Conservation (phyloP, 2,329 filamentous ascomycete species). For the Beauveria asiatica region DNA sequence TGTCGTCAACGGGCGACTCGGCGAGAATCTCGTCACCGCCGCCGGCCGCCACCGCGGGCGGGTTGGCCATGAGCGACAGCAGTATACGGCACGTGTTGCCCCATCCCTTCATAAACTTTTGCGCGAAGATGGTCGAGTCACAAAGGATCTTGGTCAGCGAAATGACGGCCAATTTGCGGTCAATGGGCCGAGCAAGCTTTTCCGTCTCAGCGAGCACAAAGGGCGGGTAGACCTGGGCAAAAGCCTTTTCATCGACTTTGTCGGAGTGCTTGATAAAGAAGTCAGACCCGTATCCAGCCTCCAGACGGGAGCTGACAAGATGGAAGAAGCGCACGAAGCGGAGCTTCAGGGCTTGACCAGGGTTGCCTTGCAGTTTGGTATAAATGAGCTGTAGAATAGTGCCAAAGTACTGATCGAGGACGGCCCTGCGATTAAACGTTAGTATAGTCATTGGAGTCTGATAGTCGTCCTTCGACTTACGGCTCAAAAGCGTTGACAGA, state of each 20-base stretch:
- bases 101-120: slow-evolving; percentile 84
- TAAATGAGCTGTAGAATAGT: slow-evolving; percentile 77
- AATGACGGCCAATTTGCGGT: slow-evolving; percentile 88
- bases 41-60: slow-evolving; percentile 58
- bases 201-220: slow-evolving; percentile 86
- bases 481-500: slow-evolving; percentile 65
- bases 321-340: slow-evolving; percentile 94
- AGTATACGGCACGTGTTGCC: slow-evolving; percentile 81
- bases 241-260: slow-evolving; percentile 68
- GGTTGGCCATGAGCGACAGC: slow-evolving; percentile 81
- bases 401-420: slow-evolving; percentile 68
- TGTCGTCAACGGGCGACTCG: slow-evolving; percentile 89
- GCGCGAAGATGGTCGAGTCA: slow-evolving; percentile 75
- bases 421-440: slow-evolving; percentile 34
- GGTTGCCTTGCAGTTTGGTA: slow-evolving; percentile 59
- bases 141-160: slow-evolving; percentile 88
- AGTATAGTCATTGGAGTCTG: slow-evolving; percentile 13
- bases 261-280: slow-evolving; percentile 86
- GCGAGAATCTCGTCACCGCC: slow-evolving; percentile 67
- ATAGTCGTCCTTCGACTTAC: slow-evolving; percentile 36
- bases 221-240: slow-evolving; percentile 74
- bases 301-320: slow-evolving; percentile 68
- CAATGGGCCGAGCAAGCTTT: slow-evolving; percentile 76
- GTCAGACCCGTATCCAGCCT: slow-evolving; percentile 80
- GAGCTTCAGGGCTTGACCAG: slow-evolving; percentile 71